Base-by-base conservation (phyloP, 306 rosid species). In the Senna siamea region DNA sequence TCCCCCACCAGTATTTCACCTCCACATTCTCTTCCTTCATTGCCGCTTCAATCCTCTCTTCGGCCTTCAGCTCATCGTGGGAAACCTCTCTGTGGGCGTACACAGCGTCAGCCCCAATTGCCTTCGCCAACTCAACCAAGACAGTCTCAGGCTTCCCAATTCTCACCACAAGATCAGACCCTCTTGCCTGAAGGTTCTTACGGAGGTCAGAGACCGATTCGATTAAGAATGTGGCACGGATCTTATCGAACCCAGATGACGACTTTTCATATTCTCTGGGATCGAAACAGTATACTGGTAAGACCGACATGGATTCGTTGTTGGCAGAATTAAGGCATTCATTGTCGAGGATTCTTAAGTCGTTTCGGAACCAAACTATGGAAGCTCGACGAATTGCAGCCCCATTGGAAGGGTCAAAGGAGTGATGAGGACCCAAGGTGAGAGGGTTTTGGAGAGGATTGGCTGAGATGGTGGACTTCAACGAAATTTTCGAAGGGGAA, bases 251-350 rank as follows among this genome's bases (percentile, higher is more conserved):
- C 30, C 97, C 99, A 17, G 99, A 84, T 0, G 97, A 82, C 4
- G 98, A 95, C 43, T 89, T 95, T 0, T 93, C 99, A 62, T 90
- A 86, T 70, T 95, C 97, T 23, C 87, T 72, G 2, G 99, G 98
- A 79, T 95, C 98, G 78, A 95, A 95, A 72, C 97, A 92, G 83
- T 87, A 95, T 34, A 95, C 96, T 1, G 99, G 99, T 47, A 95
- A 64, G 32, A 92, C 92, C 0, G 98, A 92, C 72, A 92, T 50
- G 61, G 99, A 87, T 23, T 95, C 99, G 50, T 78, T 81, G 85
- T 83, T 80, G 18, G 99, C 99, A 2, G 89, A 59, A 80, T 86
- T 77, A 66, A 95, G 90, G 84, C 84, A 79, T 54, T 95, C 99
- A 52, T 95, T 95, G 52, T 95, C 99, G 74, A 75, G 88, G 80